Base-by-base conservation (phyloP, 2,329 filamentous ascomycete genomes). In the Albifimbria verrucaria region DNA sequence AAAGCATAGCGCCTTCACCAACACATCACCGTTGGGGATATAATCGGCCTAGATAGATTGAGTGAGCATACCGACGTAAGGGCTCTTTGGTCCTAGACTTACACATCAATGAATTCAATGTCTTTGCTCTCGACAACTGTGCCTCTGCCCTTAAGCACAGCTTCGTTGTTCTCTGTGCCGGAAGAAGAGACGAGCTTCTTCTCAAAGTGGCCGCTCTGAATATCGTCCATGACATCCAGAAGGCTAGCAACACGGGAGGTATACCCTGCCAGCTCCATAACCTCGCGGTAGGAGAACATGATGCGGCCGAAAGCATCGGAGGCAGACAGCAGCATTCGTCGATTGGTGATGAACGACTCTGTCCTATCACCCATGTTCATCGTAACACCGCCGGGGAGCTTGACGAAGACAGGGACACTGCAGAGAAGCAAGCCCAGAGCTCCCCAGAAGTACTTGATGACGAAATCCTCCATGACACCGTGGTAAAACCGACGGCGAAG, bases 401-500 rank as follows among this genome's bases (percentile, higher is more conserved):
- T 93, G 78, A 99, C 89, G 70, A 99, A 99, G 2, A 97, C 93
- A 0, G 94, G 94, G 1, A 96, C 86, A 70, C 91, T 95, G 77
- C 94, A 99, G 10, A 99, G 85, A 58, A 96, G 72, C 58, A 99
- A 80, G 2, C 94, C 94, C 43, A 99, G 72, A 2, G 94, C 93
- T 41, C 94, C 94, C 94, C 94, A 99, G 73, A 97, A 94, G 69
- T 99, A 99, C 72, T 99, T 99, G 72, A 99, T 96, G 53, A 97
- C 91, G 71, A 97, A 99, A 70, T 99, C 94, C 69, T 99, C 94
- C 93, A 97, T 97, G 65, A 99, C 88, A n/a, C 92, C 93, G 69
- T 99, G 93, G 70, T 97, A 97, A 69, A 99, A 89, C 48, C 94
- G 85, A 57, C 90, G 81, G 39, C 92, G 83, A 56, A 99, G 75